These are phyloP conservation scores for Penicillium paradoxum DNA, from an alignment of 495 filamentous ascomycete species.

Conservation along the genomic window DNA sequence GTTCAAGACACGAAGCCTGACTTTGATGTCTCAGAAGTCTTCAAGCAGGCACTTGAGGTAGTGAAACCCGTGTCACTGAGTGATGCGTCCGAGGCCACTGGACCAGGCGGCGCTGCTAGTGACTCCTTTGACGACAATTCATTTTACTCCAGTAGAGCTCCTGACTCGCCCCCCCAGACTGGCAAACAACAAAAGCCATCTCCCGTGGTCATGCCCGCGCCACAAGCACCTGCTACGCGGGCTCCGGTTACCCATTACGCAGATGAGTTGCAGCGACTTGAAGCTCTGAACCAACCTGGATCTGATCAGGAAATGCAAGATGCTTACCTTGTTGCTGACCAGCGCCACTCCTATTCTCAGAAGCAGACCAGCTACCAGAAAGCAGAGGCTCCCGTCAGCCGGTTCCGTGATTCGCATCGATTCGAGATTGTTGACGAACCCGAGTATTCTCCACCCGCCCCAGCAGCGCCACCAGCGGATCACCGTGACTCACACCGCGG, in stretches of 20 bases:
- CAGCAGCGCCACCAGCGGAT: conserved; percentile 34
- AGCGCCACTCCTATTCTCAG: conserved; percentile 26
- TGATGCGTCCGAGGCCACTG: conserved; percentile 48
- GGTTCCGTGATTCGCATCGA: conserved; percentile 17
- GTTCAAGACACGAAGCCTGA: conserved; percentile 58
- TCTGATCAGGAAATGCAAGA: conserved; percentile 46
- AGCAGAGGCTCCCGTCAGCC: conserved; percentile 15
- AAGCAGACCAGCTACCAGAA: conserved; percentile 25
- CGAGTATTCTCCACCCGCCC: conserved; percentile 48
- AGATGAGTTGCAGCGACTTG: conserved; percentile 48
- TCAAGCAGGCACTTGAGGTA: conserved; percentile 65
- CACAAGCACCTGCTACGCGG: conserved; percentile 22
- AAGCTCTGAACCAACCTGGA: conserved; percentile 40
- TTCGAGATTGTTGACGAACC: conserved; percentile 40
- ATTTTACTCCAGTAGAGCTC: conserved; percentile 84
- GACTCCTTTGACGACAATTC: conserved; percentile 89
- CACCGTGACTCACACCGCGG: conserved; percentile 23
- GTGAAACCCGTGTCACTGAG: conserved; percentile 60
- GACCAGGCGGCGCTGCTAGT: conserved; percentile 48
- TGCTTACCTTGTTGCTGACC: conserved; percentile 45
- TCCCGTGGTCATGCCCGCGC: conserved; percentile 22
- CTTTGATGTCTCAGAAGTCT: conserved; percentile 70
- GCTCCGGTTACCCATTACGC: conserved; percentile 29
- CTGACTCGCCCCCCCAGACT: conserved; percentile 41
- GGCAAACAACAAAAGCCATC: conserved; percentile 30